Evolutionary conservation across 345 rosid genomes (phyloP).

Genomic region (Brassica nigra): DNA sequence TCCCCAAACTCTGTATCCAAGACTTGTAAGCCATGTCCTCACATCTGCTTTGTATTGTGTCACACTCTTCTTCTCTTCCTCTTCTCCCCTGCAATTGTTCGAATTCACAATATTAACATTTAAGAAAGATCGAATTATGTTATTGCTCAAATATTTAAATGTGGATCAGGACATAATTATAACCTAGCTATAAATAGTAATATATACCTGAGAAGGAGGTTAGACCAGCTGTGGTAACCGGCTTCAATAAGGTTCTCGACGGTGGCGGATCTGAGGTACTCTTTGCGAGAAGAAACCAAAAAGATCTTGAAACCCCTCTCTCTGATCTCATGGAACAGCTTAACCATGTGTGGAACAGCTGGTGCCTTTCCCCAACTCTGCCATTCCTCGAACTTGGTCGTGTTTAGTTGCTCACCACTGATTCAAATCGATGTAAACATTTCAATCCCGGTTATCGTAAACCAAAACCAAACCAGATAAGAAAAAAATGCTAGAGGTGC

Average conservation of each 20-base stretch:
- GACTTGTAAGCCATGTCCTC: constrained; percentile 51
- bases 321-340: constrained; percentile 62
- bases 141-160: background rate
- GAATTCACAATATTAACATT: background rate
- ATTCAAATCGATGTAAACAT: constrained; percentile 6
- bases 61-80: constrained; percentile 58
- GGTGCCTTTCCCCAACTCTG: constrained; percentile 68
- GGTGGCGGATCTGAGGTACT: constrained; percentile 71
- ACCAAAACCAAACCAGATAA: background rate
- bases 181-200: background rate
- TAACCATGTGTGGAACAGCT: constrained; percentile 55
- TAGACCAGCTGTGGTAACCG: constrained; percentile 83
- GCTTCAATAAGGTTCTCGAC: constrained; percentile 73
- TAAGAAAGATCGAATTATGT: background rate
- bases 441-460: constrained; percentile 15
- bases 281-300: constrained; percentile 77
- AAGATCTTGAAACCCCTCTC: constrained; percentile 71
- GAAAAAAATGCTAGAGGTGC: background rate
- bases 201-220: constrained; percentile 64
- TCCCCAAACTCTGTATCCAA: constrained; percentile 80
- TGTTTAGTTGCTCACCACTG: constrained; percentile 72
- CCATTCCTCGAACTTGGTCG: constrained; percentile 68
- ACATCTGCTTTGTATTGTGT: constrained; percentile 59
- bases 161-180: background rate
- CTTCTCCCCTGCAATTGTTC: constrained; percentile 49